phyloP scores from a whole-genome alignment of 192 early-diverging fungal genomes.

The Spizellomyces punctatus region DNA sequence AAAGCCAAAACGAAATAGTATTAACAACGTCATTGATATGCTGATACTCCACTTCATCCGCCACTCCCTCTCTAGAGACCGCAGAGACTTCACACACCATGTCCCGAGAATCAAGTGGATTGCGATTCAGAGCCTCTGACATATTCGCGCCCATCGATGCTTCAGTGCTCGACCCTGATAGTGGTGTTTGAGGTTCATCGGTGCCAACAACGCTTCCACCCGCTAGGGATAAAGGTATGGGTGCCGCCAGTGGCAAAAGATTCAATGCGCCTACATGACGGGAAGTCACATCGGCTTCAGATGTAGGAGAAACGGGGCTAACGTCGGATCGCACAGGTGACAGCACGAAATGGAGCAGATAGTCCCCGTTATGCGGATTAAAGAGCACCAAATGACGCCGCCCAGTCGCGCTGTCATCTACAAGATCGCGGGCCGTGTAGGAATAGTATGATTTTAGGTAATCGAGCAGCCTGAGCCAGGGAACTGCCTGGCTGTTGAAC shows the following conservation, averaged over 20 bases:
- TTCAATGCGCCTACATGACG: not conserved
- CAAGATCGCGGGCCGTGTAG: constrained; percentile 19
- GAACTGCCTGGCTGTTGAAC: constrained; percentile 37
- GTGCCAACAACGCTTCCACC: not conserved
- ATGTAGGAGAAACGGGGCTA: not conserved
- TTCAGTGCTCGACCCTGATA: not conserved
- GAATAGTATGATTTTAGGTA: constrained; percentile 28
- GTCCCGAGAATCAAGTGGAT: not conserved
- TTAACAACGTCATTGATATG: constrained; percentile 49
- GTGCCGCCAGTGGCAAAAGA: not conserved
- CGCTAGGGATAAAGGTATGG: not conserved
- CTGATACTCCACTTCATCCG: constrained; percentile 43
- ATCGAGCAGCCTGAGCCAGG: constrained; percentile 41
- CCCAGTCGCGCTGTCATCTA: constrained; percentile 20
- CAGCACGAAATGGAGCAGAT: constrained; percentile 45
- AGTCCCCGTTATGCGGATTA: constrained; percentile 52
- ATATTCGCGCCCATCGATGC: no score
- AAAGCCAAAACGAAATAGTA: constrained; percentile 49
- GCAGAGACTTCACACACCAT: constrained; percentile 27
- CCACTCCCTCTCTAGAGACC: constrained; percentile 48
- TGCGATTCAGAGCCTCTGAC: not conserved
- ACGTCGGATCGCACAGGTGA: not conserved
- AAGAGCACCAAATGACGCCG: constrained; percentile 50
- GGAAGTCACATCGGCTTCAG: not conserved
- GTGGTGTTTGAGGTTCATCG: not conserved